Evolutionary conservation across 1,284 basidiomycete genomes (phyloP).

Genomic region (Pascua sp.): DNA sequence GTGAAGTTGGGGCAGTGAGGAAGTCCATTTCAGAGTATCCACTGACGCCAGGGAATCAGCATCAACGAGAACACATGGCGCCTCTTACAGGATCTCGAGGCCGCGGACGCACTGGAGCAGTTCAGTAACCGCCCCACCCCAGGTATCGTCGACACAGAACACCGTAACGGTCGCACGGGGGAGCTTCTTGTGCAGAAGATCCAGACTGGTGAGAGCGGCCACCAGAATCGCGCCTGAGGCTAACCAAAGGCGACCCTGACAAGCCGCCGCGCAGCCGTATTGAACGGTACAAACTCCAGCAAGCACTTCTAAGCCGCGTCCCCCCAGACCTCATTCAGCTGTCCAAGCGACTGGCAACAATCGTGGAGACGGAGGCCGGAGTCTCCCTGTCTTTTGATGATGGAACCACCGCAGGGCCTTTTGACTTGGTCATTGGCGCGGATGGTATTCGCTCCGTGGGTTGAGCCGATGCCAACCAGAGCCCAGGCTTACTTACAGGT

Average conservation of each 20-base stretch:
- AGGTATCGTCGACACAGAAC: slow-evolving; percentile 17
- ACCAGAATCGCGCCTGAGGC: background rate
- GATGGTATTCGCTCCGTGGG: slow-evolving; percentile 34
- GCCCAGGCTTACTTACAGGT: background rate
- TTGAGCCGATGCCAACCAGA: too few species aligned
- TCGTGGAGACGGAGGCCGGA: slow-evolving; percentile 16
- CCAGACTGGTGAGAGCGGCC: slow-evolving; percentile 15
- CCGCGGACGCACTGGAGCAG: slow-evolving; percentile 24
- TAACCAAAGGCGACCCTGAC: slow-evolving; percentile 13
- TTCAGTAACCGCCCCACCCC: slow-evolving; percentile 15
- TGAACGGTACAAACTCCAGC: slow-evolving; percentile 32
- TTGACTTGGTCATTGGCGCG: slow-evolving; percentile 34
- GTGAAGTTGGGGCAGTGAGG: slow-evolving; percentile 37
- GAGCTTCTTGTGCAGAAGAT: slow-evolving; percentile 15
- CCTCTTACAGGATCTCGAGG: slow-evolving; percentile 27
- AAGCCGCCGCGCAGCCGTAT: slow-evolving; percentile 23
- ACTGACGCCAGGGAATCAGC: slow-evolving; percentile 26
- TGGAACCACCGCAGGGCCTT: slow-evolving; percentile 18
- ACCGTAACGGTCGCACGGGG: slow-evolving; percentile 25
- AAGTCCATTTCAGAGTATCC: too few species aligned
- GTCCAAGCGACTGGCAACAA: slow-evolving; percentile 18
- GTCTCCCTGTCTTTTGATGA: slow-evolving; percentile 25
- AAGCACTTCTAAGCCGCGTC: slow-evolving; percentile 24
- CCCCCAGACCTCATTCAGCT: slow-evolving; percentile 28
- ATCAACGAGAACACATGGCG: slow-evolving; percentile 38